These are phyloP conservation scores for Pseudogymnoascus sp. DNA, from an alignment of 2,329 filamentous ascomycete species.

Conservation along the genomic window DNA sequence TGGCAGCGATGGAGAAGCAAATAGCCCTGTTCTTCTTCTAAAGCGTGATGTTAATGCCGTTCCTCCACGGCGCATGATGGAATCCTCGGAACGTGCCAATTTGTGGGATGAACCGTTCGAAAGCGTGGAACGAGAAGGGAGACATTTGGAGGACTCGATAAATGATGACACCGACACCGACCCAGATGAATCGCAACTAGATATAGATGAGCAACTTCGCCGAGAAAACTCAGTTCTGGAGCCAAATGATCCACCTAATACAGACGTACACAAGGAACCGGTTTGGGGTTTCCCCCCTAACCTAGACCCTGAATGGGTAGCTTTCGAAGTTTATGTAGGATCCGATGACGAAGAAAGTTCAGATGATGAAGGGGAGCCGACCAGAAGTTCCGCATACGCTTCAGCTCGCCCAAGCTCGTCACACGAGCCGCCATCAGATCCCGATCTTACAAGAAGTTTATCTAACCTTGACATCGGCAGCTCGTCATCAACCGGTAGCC, in stretches of 20 bases:
- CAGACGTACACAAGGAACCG: conserved; percentile 12
- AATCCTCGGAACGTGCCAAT: conserved; percentile 33
- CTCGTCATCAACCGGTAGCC: conserved; percentile 17
- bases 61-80: conserved; percentile 58
- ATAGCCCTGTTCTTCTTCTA: conserved; percentile 58
- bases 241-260: conserved; percentile 13
- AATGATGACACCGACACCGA: conserved; percentile 16
- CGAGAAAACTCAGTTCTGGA: conserved; percentile 25
- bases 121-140: conserved; percentile 21
- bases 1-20: conserved; percentile 54
- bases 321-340: conserved; percentile 63
- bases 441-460: conserved; percentile 18
- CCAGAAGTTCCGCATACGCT: conserved; percentile 21
- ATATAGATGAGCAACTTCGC: conserved; percentile 26
- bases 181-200: conserved; percentile 28
- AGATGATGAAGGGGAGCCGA: conserved; percentile 17
- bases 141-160: conserved; percentile 15
- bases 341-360: conserved; percentile 39
- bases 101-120: conserved; percentile 17
- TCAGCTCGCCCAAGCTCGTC: conserved; percentile 21
- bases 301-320: conserved; percentile 66
- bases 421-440: conserved; percentile 11
- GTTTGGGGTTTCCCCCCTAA: conserved; percentile 51
- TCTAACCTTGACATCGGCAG: conserved; percentile 22
- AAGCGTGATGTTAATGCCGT: conserved; percentile 59